Conservation (phyloP, 306 rosid species). For the Astragalus membranaceus region DNA sequence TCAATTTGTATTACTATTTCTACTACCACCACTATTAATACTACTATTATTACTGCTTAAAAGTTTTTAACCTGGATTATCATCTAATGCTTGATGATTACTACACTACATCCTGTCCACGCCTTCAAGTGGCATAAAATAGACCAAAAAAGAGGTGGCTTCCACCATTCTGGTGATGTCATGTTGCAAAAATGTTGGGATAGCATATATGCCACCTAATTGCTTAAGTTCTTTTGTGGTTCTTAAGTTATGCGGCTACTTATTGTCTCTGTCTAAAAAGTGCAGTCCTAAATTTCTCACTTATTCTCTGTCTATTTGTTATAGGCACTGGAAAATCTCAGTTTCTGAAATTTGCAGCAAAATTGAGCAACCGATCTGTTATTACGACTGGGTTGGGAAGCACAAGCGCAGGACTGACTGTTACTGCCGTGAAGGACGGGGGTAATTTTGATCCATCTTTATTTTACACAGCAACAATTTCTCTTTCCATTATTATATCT, state of each 20-base stretch:
- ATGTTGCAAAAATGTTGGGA: background rate
- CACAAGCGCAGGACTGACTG: slow-evolving; percentile 95
- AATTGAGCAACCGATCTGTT: slow-evolving; percentile 89
- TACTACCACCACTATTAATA: background rate
- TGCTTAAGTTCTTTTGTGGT: background rate
- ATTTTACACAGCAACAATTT: background rate
- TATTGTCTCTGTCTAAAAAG: too few species aligned
- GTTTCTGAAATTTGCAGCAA: slow-evolving; percentile 88
- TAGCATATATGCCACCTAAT: background rate
- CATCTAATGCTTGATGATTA: slow-evolving; percentile 16
- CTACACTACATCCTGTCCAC: background rate
- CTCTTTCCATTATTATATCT: background rate
- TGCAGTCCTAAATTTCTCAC: slow-evolving; percentile 13
- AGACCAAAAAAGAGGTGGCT: background rate
- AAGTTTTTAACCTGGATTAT: background rate
- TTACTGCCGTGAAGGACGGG: slow-evolving; percentile 95
- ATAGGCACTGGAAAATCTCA: slow-evolving; percentile 96
- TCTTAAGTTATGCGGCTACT: background rate
- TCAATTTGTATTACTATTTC: slow-evolving; percentile 18
- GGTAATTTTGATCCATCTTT: slow-evolving; percentile 33
- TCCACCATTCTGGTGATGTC: slow-evolving; percentile 1
- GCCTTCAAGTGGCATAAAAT: slow-evolving; percentile 1
- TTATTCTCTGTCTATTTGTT: background rate
- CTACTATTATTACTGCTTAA: background rate
- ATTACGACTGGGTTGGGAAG: slow-evolving; percentile 97